Evolutionary conservation across 805 yeast genomes (phyloP).

Genomic region (Candida sanyiensis): DNA sequence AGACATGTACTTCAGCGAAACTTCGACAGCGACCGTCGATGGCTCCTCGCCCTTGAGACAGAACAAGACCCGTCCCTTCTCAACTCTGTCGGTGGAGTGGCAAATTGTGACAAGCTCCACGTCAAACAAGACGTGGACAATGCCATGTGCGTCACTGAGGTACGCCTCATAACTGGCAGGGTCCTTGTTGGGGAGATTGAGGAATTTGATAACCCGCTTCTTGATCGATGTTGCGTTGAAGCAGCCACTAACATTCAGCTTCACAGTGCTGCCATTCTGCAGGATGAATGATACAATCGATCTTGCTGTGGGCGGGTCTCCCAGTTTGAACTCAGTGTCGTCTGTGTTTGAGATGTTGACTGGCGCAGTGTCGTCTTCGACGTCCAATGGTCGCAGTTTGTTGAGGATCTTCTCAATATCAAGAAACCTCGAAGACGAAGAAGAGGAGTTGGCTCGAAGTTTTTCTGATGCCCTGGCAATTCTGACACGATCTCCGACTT

Average conservation of each 20-base stretch:
- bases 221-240: slow-evolving; percentile 77
- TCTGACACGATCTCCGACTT: slow-evolving; percentile 78
- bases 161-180: slow-evolving; percentile 54
- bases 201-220: slow-evolving; percentile 54
- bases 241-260: slow-evolving; percentile 70
- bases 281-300: slow-evolving; percentile 59
- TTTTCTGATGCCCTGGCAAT: slow-evolving; percentile 60
- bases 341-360: slow-evolving; percentile 8
- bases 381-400: slow-evolving; percentile 7
- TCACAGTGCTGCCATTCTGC: slow-evolving; percentile 65
- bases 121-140: slow-evolving; percentile 52
- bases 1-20: slow-evolving; percentile 39
- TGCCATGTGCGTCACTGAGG: slow-evolving; percentile 40
- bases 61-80: slow-evolving; percentile 62
- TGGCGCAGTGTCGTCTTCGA: no score
- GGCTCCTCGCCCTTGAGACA: slow-evolving; percentile 65
- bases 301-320: slow-evolving; percentile 10
- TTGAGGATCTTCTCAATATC: slow-evolving; percentile 18
- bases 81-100: slow-evolving; percentile 65
- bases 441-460: no score
- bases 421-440: no score
- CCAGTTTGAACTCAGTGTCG: slow-evolving; percentile 15
- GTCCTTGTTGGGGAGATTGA: slow-evolving; percentile 42
- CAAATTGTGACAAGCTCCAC: slow-evolving; percentile 80
- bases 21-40: slow-evolving; percentile 49